Base-by-base conservation (phyloP, 306 rosid genomes). In the Benincasa hispida region DNA sequence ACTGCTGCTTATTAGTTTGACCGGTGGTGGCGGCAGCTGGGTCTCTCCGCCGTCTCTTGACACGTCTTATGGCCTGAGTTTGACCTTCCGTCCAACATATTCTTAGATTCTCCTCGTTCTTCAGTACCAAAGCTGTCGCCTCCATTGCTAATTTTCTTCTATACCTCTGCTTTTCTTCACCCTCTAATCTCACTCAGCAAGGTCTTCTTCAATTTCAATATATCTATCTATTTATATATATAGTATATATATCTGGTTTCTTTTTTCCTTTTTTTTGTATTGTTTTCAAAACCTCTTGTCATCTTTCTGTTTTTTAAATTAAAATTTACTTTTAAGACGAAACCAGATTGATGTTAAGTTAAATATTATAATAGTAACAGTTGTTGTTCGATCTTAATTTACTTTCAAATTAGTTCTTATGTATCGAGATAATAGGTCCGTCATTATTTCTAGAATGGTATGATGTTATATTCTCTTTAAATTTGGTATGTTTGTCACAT, bases 41-140 rank as follows among this genome's bases (percentile, higher is more conserved):
- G 17, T 84, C 86, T 87, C 87, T 84, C 76, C 90, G 59, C 5
- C 84, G 83, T 79, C 88, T 83, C 80, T 92, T 92, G 22, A 83
- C 83, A 57, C 81, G 74, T n/a, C 81, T 39, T 11, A 66, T 39
- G 21, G 81, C 78, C 75, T 73, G 82, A 66, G 68, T 76, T 75
- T 82, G 83, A 15, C 76, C 81, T 61, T 88, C 81, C n/a, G 56
- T 58, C 76, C 78, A 42, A 74, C 81, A 57, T 63, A 74, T 41
- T 10, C 66, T 78, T 63, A 75, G 53, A 25, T 51, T 85, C 77
- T 81, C 86, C 73, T 88, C 96, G 13, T 72, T 83, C 82, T 87
- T 87, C 68, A 83, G 76, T 80, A 48, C 39, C 81, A 83, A 66
- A 72, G 72, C 42, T 22, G 74, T 12, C 21, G 55, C 50, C 76